A percentile compares a stretch with the other conserved stretches of the same genome.
Evolutionary conservation across 352 stramenopile genomes (phyloP).

Genomic region (Phytophthora sp.): DNA sequence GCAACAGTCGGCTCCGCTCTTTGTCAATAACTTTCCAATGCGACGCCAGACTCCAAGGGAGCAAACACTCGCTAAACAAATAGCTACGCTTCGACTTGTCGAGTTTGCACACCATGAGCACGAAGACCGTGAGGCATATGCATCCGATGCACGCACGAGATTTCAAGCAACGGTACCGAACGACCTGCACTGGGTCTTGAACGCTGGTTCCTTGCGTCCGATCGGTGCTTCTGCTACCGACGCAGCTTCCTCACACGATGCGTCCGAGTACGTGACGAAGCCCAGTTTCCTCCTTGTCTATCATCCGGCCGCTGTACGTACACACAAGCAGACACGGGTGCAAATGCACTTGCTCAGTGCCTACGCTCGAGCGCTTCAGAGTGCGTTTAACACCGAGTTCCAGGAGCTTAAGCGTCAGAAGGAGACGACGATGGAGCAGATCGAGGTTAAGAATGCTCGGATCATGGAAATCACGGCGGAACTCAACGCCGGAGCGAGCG

Average conservation of each 20-base stretch:
- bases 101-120: slow-evolving; percentile 72
- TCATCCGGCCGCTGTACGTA: slow-evolving; percentile 84
- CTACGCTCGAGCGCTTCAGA: slow-evolving; percentile 72
- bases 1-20: slow-evolving; percentile 30
- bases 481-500: slow-evolving; percentile 33
- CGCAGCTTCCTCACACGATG: background rate
- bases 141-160: slow-evolving; percentile 31
- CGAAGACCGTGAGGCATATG: slow-evolving; percentile 35
- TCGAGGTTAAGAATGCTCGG: slow-evolving; percentile 89
- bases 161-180: slow-evolving; percentile 62
- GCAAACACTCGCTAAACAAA: slow-evolving; percentile 50
- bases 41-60: slow-evolving; percentile 57
- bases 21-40: slow-evolving; percentile 89
- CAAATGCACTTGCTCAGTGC: slow-evolving; percentile 87
- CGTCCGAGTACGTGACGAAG: slow-evolving; percentile 42
- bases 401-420: slow-evolving; percentile 77
- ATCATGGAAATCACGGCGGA: slow-evolving; percentile 89
- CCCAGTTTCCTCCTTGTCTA: slow-evolving; percentile 84
- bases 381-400: slow-evolving; percentile 90
- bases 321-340: slow-evolving; percentile 78
- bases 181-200: slow-evolving; percentile 67
- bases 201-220: slow-evolving; percentile 55
- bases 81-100: slow-evolving; percentile 67
- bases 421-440: slow-evolving; percentile 81
- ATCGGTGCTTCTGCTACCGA: slow-evolving; percentile 8